A percentile compares a stretch with the other conserved stretches of the same genome.
These are phyloP conservation scores for Moniliella sp. DNA, from an alignment of 1,284 basidiomycete genomes.

Conservation along the genomic window DNA sequence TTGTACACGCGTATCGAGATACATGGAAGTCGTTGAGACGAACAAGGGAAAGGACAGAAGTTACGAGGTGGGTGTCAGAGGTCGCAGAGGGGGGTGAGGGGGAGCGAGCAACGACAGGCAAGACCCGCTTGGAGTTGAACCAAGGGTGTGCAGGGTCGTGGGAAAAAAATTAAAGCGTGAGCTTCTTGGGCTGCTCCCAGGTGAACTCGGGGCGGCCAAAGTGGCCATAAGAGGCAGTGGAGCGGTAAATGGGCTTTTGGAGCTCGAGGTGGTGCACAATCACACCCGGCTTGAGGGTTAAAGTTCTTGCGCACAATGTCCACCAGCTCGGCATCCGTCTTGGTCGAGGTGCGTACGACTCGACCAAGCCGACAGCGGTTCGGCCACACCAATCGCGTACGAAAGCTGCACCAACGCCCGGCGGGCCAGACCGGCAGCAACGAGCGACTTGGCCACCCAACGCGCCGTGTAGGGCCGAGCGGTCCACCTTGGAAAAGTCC, in stretches of 20 bases:
- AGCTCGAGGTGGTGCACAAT: constrained; percentile 43
- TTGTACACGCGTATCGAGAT: no score
- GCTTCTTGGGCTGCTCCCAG: constrained; percentile 92
- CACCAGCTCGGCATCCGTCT: constrained; percentile 83
- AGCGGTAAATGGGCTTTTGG: constrained; percentile 79
- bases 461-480: constrained; percentile 95
- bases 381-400: constrained; percentile 96
- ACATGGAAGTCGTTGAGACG: no score
- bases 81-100: no score
- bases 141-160: no score
- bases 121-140: no score
- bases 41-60: no score
- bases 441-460: constrained; percentile 2
- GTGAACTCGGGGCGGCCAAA: constrained; percentile 44
- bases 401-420: constrained; percentile 87
- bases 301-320: constrained; percentile 77
- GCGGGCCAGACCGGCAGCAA: constrained; percentile 42
- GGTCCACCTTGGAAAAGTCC: constrained; percentile 95
- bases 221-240: constrained; percentile 92
- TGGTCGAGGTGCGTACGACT: no score
- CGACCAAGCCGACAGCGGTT: constrained; percentile 89
- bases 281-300: constrained; percentile 29
- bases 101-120: no score
- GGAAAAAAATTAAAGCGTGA: constrained; percentile 60
- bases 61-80: no score